Evolutionary conservation across 2,329 filamentous ascomycete genomes (phyloP).

Genomic region (Thelonectria rubi): DNA sequence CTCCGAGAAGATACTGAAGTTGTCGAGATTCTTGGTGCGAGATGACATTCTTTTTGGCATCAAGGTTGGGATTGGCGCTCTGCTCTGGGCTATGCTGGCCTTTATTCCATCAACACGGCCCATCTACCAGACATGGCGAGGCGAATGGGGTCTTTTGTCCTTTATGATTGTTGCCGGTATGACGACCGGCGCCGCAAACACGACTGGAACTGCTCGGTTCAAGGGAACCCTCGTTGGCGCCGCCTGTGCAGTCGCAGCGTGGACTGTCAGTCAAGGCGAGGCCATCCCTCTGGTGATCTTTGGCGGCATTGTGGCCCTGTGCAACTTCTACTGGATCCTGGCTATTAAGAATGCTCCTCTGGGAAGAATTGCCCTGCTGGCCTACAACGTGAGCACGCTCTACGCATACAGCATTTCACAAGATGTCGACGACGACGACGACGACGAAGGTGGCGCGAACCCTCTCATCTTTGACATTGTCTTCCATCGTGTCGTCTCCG

Average conservation of each 20-base stretch:
- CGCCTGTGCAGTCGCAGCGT: slow-evolving; percentile 76
- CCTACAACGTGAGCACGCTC: slow-evolving; percentile 93
- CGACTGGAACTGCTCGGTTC: slow-evolving; percentile 87
- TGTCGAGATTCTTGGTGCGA: slow-evolving; percentile 59
- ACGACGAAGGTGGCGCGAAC: slow-evolving; percentile 85
- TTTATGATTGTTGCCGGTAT: slow-evolving; percentile 99
- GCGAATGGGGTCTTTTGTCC: slow-evolving; percentile 94
- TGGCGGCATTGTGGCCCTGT: slow-evolving; percentile 82
- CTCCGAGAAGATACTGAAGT: slow-evolving; percentile 57
- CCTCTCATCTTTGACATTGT: slow-evolving; percentile 90
- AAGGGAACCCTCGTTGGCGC: slow-evolving; percentile 87
- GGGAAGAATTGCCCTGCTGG: slow-evolving; percentile 91
- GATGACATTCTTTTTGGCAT: slow-evolving; percentile 79
- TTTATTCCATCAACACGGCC: slow-evolving; percentile 83
- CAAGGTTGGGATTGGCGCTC: slow-evolving; percentile 91
- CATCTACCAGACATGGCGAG: slow-evolving; percentile 86
- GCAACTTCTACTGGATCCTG: slow-evolving; percentile 90
- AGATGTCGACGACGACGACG: slow-evolving; percentile 80
- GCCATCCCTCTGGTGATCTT: slow-evolving; percentile 79
- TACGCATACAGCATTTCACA: slow-evolving; percentile 93
- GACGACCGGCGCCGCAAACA: slow-evolving; percentile 96
- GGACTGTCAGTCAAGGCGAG: slow-evolving; percentile 80
- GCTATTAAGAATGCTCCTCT: slow-evolving; percentile 86
- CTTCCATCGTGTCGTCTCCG: slow-evolving; percentile 85
- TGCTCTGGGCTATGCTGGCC: slow-evolving; percentile 87